These are phyloP conservation scores for Ophiostoma novo-ulmi DNA, from an alignment of 2,329 filamentous ascomycete genomes.

Conservation along the genomic window DNA sequence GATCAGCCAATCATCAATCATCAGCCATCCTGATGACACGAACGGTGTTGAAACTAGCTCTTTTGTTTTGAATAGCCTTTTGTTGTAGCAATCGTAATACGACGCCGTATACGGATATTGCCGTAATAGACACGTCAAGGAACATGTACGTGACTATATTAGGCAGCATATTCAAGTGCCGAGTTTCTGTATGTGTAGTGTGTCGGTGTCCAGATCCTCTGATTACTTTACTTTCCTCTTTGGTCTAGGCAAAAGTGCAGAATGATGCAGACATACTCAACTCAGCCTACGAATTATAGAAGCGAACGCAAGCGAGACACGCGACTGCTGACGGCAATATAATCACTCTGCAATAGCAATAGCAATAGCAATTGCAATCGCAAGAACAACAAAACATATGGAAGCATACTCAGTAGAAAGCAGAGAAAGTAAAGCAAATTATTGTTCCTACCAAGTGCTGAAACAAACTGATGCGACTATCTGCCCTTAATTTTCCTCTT, in stretches of 20 bases:
- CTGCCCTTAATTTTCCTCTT: not conserved
- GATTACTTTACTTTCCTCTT: slow-evolving; percentile 2
- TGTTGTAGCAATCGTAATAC: not conserved
- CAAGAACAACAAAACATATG: not conserved
- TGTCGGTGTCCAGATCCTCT: not conserved
- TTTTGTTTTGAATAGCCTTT: not conserved
- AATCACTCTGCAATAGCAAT: not conserved
- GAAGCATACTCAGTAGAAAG: not conserved
- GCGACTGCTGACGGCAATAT: not conserved
- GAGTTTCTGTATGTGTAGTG: not conserved
- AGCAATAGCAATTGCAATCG: too few species aligned
- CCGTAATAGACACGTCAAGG: not conserved
- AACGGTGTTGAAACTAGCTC: too few species aligned
- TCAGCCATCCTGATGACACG: not conserved
- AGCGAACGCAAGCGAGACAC: slow-evolving; percentile 1
- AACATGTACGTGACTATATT: not conserved
- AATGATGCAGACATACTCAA: not conserved
- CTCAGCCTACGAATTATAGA: not conserved
- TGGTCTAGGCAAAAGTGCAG: not conserved
- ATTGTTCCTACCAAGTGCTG: not conserved
- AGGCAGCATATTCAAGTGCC: not conserved
- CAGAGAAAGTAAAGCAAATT: not conserved
- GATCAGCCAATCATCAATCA: not conserved
- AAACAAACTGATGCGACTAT: not conserved
- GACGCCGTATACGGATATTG: slow-evolving; percentile 4